phyloP scores from a whole-genome alignment of 108 stramenopile species.

The Cyclotella distinguenda region DNA sequence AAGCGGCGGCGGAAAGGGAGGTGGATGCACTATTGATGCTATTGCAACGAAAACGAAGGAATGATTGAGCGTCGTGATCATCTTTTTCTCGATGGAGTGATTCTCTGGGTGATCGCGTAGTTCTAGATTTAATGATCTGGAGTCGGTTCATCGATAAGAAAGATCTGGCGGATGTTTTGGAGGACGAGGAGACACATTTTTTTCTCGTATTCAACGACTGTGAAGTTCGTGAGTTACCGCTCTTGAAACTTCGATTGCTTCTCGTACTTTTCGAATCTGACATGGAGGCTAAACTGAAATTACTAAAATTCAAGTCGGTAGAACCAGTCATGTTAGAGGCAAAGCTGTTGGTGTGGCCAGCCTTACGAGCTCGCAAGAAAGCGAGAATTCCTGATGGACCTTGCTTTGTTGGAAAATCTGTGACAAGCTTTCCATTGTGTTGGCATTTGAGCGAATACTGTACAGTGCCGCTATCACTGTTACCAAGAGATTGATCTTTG shows the following conservation, averaged over 20 bases:
- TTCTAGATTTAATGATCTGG: no score
- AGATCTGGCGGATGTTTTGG: background rate
- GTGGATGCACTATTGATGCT: no score
- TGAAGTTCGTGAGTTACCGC: background rate
- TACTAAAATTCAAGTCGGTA: background rate
- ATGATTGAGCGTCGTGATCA: no score
- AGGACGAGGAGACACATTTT: background rate
- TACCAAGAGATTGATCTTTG: no score
- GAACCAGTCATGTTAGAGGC: background rate
- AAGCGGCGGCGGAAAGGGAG: no score
- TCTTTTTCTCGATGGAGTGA: no score
- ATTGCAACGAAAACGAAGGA: no score
- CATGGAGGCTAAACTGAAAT: background rate
- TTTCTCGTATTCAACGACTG: background rate
- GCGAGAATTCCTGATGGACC: background rate
- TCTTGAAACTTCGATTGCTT: background rate
- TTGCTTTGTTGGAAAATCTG: background rate
- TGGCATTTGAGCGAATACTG: no score
- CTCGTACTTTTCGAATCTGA: background rate
- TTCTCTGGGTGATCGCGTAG: no score
- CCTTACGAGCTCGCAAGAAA: background rate
- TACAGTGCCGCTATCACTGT: no score
- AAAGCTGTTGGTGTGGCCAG: background rate
- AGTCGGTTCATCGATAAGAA: no score
- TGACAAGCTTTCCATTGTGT: background rate